These are phyloP conservation scores for Tricladium varicosporioides DNA, from an alignment of 2,329 filamentous ascomycete species.

Conservation along the genomic window DNA sequence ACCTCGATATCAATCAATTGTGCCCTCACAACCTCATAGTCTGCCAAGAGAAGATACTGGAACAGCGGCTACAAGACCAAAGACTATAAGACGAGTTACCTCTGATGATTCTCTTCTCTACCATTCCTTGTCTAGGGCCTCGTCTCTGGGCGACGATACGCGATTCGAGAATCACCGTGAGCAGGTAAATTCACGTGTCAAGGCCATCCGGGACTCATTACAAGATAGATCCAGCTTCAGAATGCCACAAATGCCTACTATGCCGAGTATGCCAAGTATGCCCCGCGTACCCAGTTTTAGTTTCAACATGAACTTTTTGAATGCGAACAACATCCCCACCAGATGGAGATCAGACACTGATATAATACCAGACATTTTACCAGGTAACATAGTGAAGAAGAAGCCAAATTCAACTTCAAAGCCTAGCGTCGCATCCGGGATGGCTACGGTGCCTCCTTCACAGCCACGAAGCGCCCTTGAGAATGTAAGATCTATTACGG, in stretches of 20 bases:
- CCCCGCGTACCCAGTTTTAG: constrained; percentile 40
- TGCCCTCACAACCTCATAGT: constrained; percentile 12
- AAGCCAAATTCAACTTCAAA: constrained; percentile 13
- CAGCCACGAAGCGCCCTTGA: constrained; percentile 19
- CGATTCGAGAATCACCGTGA: constrained; percentile 77
- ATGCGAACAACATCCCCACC: constrained; percentile 19
- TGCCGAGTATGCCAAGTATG: constrained; percentile 41
- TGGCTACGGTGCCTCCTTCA: constrained; percentile 16
- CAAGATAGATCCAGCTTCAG: constrained; percentile 78
- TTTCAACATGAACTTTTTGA: constrained; percentile 36
- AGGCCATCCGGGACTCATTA: constrained; percentile 85
- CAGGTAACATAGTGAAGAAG: constrained; percentile 22
- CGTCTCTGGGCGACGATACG: constrained; percentile 80
- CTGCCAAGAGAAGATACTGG: neutral
- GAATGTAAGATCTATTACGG: constrained; percentile 9
- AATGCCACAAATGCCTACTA: constrained; percentile 59
- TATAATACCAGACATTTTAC: constrained; percentile 28
- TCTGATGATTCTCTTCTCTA: constrained; percentile 80
- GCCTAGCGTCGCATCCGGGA: constrained; percentile 20
- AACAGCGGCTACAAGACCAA: constrained; percentile 13
- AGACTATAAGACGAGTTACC: constrained; percentile 55
- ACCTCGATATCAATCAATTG: constrained; percentile 14
- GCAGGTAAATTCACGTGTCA: constrained; percentile 84
- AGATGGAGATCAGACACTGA: constrained; percentile 30
- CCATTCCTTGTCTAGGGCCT: constrained; percentile 72